Percentiles rank a stretch among this genome's conserved stretches.
Conservation (phyloP, 257 asterid species). For the Gynochthodes officinalis region DNA sequence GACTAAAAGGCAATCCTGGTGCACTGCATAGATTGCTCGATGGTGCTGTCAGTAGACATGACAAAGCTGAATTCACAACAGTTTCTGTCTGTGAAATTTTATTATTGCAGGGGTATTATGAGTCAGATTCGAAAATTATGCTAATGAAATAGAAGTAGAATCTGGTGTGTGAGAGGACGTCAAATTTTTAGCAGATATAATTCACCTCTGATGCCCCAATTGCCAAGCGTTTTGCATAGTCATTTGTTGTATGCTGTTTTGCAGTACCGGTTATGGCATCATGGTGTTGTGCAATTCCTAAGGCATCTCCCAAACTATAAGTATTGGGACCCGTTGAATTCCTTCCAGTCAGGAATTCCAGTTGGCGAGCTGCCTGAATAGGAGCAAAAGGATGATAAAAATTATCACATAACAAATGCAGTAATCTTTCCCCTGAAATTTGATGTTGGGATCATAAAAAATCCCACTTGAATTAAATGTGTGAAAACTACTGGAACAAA, state of each 20-base stretch:
- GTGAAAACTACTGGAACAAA: neutral
- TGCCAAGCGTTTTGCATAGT: slow-evolving; percentile 82
- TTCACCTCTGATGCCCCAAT: slow-evolving; percentile 72
- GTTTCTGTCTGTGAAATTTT: slow-evolving; percentile 55
- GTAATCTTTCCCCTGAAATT: no score
- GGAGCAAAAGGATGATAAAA: neutral
- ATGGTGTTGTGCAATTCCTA: slow-evolving; percentile 84
- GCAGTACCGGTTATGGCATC: slow-evolving; percentile 88
- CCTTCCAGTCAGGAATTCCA: slow-evolving; percentile 64
- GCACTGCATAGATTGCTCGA: slow-evolving; percentile 38
- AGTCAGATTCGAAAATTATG: neutral
- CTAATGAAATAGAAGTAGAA: neutral
- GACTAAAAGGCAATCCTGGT: slow-evolving; percentile 43
- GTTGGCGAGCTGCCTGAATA: slow-evolving; percentile 82
- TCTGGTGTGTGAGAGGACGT: no score
- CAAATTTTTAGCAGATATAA: neutral
- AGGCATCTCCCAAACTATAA: slow-evolving; percentile 61
- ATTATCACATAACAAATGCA: no score
- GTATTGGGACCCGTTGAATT: slow-evolving; percentile 47
- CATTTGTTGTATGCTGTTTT: slow-evolving; percentile 81
- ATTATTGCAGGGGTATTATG: no score
- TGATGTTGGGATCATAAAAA: no score
- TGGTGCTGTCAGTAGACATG: slow-evolving; percentile 56
- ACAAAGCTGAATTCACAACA: slow-evolving; percentile 58
- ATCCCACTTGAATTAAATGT: no score